Evolutionary conservation across 139 green algal genomes (phyloP).

Genomic region (Desmodesmus armatus): DNA sequence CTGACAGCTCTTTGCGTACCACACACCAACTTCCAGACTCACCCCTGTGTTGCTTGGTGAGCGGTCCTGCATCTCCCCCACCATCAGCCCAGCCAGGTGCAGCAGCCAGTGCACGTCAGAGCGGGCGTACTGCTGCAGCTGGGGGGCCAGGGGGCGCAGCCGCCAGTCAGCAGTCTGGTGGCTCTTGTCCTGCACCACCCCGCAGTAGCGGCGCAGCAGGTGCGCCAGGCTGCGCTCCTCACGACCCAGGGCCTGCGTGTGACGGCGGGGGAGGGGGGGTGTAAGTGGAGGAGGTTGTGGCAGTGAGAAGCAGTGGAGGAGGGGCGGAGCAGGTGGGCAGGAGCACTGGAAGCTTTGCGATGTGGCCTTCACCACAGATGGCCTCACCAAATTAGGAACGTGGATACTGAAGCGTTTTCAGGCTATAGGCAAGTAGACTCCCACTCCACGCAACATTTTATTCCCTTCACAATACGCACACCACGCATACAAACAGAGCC

Average conservation of each 20-base stretch:
- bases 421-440: no score
- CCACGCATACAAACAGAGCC: not conserved
- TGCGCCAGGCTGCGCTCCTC: constrained; percentile 60
- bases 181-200: constrained; percentile 67
- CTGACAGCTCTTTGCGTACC: no score
- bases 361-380: no score
- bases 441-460: no score
- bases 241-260: constrained; percentile 65
- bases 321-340: no score
- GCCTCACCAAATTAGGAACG: no score
- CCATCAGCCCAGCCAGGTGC: constrained; percentile 69
- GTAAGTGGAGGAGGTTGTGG: not conserved
- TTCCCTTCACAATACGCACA: not conserved
- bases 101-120: constrained; percentile 83
- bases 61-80: not conserved
- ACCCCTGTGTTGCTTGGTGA: constrained; percentile 20
- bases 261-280: not conserved
- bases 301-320: no score
- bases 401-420: no score
- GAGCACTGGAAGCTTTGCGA: no score
- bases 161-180: constrained; percentile 83
- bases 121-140: constrained; percentile 75
- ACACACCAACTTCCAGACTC: no score
- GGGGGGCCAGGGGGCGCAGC: constrained; percentile 68
- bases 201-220: constrained; percentile 69